Percentiles rank a stretch among this genome's conserved stretches.
Conservation (phyloP, 2,329 filamentous ascomycete genomes). For the Colletotrichum melonis region DNA sequence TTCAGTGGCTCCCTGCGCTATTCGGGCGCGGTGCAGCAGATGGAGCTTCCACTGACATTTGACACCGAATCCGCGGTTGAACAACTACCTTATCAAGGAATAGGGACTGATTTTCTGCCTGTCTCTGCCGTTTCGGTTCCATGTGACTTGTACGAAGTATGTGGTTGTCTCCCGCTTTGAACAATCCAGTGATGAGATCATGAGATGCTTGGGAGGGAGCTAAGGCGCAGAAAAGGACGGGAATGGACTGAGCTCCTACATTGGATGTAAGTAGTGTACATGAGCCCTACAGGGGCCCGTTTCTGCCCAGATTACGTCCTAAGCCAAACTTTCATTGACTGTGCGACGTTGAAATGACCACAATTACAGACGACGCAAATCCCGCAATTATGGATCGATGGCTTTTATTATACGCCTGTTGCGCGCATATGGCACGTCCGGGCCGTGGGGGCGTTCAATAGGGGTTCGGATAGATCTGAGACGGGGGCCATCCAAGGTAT, state of each 20-base stretch:
- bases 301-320: conserved; percentile 8
- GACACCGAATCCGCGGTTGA: conserved; percentile 8
- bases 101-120: neutral
- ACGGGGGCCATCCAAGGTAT: neutral
- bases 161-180: neutral
- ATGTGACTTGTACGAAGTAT: neutral
- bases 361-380: conserved; percentile 21
- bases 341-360: conserved; percentile 16
- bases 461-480: conserved; percentile 29
- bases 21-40: conserved; percentile 25
- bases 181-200: neutral
- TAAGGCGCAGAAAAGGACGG: neutral
- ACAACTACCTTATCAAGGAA: neutral
- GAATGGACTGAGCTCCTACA: neutral
- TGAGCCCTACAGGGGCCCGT: conserved; percentile 3
- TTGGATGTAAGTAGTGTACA: neutral
- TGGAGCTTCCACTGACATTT: conserved; percentile 14
- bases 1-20: conserved; percentile 21
- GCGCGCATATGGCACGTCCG: neutral
- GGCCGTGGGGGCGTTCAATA: conserved; percentile 7
- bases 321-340: neutral
- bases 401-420: conserved; percentile 6
- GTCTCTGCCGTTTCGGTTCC: neutral
- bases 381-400: conserved; percentile 9
- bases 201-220: neutral